A percentile compares a stretch with the other conserved stretches of the same genome.
phyloP scores from a whole-genome alignment of 441 rosid genomes.

The Populus hybrid region DNA sequence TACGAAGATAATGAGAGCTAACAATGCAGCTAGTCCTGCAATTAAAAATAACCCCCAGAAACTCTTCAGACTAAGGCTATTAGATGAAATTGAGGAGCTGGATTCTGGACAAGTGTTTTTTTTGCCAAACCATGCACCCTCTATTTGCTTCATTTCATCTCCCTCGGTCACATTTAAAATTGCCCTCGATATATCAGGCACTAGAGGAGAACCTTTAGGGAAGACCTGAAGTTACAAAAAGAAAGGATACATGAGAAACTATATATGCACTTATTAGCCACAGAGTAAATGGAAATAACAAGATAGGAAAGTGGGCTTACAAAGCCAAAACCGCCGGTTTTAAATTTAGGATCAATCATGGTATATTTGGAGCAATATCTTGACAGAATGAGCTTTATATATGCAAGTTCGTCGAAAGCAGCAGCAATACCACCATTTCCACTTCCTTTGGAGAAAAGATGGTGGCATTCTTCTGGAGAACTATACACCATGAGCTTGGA shows the following conservation, averaged over 20 bases:
- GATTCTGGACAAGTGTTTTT: slow-evolving; percentile 32
- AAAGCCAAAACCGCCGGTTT: slow-evolving; percentile 63
- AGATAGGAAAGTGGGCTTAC: slow-evolving; percentile 28
- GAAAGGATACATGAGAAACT: not conserved
- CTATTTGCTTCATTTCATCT: slow-evolving; percentile 37
- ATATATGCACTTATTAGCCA: not conserved
- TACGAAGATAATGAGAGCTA: slow-evolving; percentile 37
- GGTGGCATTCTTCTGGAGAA: slow-evolving; percentile 33
- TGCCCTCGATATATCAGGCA: slow-evolving; percentile 60
- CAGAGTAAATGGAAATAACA: not conserved
- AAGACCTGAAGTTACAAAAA: slow-evolving; percentile 34
- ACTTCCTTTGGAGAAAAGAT: slow-evolving; percentile 44
- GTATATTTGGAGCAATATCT: slow-evolving; percentile 48
- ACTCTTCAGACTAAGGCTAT: slow-evolving; percentile 48
- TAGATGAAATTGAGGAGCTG: slow-evolving; percentile 27
- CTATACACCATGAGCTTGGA: slow-evolving; percentile 33
- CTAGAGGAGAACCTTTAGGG: slow-evolving; percentile 58
- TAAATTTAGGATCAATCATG: slow-evolving; percentile 36
- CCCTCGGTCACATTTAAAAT: slow-evolving; percentile 53
- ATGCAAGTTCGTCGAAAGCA: slow-evolving; percentile 53
- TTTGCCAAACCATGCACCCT: slow-evolving; percentile 38
- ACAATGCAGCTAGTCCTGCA: slow-evolving; percentile 32
- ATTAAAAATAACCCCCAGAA: slow-evolving; percentile 60
- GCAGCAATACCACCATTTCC: slow-evolving; percentile 57
- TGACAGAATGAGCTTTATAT: slow-evolving; percentile 32